Conservation (phyloP, 78 protist species). For the Tieghemostelium lacteum region DNA sequence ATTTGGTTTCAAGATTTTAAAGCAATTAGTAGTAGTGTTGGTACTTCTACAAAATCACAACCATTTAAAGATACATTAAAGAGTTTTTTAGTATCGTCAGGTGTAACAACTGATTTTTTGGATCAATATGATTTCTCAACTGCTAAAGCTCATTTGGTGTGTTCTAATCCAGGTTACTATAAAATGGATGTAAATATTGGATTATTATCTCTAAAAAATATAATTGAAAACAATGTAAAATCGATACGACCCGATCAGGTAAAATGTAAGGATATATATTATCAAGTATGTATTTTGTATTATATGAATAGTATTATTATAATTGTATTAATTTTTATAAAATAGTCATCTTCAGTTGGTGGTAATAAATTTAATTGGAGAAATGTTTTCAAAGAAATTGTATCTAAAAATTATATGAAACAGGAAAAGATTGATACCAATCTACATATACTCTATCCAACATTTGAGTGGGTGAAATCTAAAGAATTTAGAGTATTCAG, state of each 20-base stretch:
- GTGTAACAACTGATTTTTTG: background rate
- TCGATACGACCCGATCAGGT: background rate
- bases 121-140: conserved; percentile 30
- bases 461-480: background rate
- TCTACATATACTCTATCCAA: conserved; percentile 40
- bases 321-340: no score
- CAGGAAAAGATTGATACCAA: background rate
- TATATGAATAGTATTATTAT: no score
- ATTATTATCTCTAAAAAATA: background rate
- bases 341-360: conserved; percentile 14
- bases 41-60: background rate
- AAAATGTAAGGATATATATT: conserved; percentile 1
- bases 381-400: background rate
- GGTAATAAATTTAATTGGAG: conserved; percentile 7
- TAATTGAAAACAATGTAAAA: background rate
- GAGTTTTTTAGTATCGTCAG: conserved; percentile 2
- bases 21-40: no score
- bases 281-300: no score
- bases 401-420: background rate
- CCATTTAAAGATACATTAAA: conserved; percentile 20
- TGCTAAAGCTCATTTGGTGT: conserved; percentile 5
- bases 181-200: background rate
- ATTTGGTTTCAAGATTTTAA: conserved; percentile 70
- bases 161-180: conserved; percentile 40
- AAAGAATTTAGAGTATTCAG: background rate